Evolutionary conservation across 1,139 yeast genomes (phyloP).

Genomic region (Candida mesenterica): DNA sequence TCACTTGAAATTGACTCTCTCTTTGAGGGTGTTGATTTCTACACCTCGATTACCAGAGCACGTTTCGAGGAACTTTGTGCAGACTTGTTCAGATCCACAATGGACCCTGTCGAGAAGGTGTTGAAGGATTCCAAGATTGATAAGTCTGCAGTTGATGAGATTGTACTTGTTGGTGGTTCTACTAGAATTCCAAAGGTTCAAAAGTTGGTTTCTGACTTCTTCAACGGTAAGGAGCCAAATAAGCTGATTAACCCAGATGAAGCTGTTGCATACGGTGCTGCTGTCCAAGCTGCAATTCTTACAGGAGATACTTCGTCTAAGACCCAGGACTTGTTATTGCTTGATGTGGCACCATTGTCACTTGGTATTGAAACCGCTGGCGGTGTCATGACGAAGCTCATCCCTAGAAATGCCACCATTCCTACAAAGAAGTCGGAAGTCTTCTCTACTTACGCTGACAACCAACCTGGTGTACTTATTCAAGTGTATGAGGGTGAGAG

Average conservation of each 20-base stretch:
- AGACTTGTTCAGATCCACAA: slow-evolving; percentile 78
- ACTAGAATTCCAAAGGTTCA: slow-evolving; percentile 94
- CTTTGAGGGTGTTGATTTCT: slow-evolving; percentile 78
- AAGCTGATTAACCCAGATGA: slow-evolving; percentile 77
- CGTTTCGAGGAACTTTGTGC: slow-evolving; percentile 89
- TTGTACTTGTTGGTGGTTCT: slow-evolving; percentile 89
- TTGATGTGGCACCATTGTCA: slow-evolving; percentile 48
- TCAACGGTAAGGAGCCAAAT: slow-evolving; percentile 88
- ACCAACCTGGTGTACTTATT: slow-evolving; percentile 48
- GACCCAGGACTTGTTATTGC: slow-evolving; percentile 28
- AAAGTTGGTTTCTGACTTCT: slow-evolving; percentile 81
- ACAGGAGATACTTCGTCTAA: slow-evolving; percentile 27
- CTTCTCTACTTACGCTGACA: slow-evolving; percentile 49
- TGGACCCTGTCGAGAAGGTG: slow-evolving; percentile 85
- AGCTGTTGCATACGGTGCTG: slow-evolving; percentile 76
- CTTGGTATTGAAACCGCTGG: slow-evolving; percentile 50
- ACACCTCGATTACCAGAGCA: slow-evolving; percentile 83
- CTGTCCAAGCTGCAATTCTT: slow-evolving; percentile 36
- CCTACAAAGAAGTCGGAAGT: slow-evolving; percentile 49
- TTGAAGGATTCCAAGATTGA: slow-evolving; percentile 77
- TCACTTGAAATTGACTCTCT: slow-evolving; percentile 83
- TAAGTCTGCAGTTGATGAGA: slow-evolving; percentile 79
- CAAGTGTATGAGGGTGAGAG: slow-evolving; percentile 51
- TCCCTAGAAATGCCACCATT: slow-evolving; percentile 46
- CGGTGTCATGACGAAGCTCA: slow-evolving; percentile 49